These are phyloP conservation scores for Coemansia brasiliensis DNA, from an alignment of 192 early-diverging fungal genomes.

Conservation along the genomic window DNA sequence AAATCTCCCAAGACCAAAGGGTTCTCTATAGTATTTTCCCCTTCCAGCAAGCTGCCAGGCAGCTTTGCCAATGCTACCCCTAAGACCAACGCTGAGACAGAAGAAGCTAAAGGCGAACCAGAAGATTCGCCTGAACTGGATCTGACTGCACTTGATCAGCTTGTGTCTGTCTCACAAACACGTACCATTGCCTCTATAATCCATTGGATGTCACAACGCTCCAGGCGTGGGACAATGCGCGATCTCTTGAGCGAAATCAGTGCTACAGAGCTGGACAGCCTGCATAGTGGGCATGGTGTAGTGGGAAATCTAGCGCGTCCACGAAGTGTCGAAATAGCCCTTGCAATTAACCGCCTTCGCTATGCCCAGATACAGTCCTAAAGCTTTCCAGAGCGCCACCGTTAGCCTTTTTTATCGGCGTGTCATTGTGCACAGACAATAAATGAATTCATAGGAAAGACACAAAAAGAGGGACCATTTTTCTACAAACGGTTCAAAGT, in stretches of 20 bases:
- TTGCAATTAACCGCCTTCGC: conserved; percentile 54
- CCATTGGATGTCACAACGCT: conserved; percentile 3
- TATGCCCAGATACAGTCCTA: conserved; percentile 17
- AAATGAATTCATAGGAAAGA: neutral
- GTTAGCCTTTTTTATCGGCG: neutral
- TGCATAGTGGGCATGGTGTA: conserved; percentile 16
- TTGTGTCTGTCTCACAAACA: conserved; percentile 56
- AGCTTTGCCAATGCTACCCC: neutral
- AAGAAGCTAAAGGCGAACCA: neutral
- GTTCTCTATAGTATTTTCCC: conserved; percentile 38
- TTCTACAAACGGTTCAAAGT: conserved; percentile 5
- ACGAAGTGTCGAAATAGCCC: conserved; percentile 51
- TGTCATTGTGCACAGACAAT: conserved; percentile 11
- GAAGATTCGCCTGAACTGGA: conserved; percentile 31
- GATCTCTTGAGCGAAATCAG: conserved; percentile 34
- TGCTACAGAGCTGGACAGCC: conserved; percentile 22
- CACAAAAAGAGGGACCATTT: conserved; percentile 15
- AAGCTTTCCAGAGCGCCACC: neutral
- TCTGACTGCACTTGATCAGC: conserved; percentile 59
- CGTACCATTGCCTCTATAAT: conserved; percentile 52
- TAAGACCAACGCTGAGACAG: neutral
- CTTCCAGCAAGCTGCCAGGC: neutral
- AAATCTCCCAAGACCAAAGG: conserved; percentile 40
- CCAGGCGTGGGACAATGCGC: conserved; percentile 25
- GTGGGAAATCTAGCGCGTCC: conserved; percentile 55